Evolutionary conservation across 2,329 filamentous ascomycete genomes (phyloP).

Genomic region (Trichothecium roseum): DNA sequence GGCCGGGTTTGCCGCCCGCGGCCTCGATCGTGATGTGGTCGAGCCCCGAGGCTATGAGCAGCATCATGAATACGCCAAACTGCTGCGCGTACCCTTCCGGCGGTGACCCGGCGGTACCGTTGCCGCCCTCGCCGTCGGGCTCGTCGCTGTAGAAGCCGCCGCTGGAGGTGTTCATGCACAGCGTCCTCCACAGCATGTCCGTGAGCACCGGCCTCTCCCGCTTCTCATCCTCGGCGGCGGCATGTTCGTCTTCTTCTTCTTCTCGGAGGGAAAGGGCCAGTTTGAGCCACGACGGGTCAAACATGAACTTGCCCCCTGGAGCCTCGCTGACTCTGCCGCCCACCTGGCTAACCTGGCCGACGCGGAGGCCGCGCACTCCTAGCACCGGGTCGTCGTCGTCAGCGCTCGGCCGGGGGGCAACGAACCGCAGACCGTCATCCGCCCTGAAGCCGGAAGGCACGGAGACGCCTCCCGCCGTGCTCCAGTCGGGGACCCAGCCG

Average conservation of each 20-base stretch:
- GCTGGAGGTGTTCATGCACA: constrained; percentile 15
- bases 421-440: constrained; percentile 9
- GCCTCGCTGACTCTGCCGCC: constrained; percentile 7
- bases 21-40: constrained; percentile 21
- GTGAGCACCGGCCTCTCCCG: constrained; percentile 6
- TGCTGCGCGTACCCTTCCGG: constrained; percentile 10
- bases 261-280: constrained; percentile 10
- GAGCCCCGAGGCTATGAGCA: constrained; percentile 18
- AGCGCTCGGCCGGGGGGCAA: background rate
- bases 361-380: constrained; percentile 4
- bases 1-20: constrained; percentile 13
- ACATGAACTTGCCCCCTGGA: constrained; percentile 10
- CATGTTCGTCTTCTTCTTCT: background rate
- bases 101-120: too few species aligned
- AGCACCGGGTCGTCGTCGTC: constrained; percentile 4
- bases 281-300: constrained; percentile 12
- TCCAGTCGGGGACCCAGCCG: constrained; percentile 14
- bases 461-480: background rate
- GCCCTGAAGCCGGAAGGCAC: constrained; percentile 8
- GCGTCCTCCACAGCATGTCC: constrained; percentile 12
- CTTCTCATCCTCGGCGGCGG: background rate
- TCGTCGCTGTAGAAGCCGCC: constrained; percentile 9
- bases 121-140: constrained; percentile 6
- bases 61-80: constrained; percentile 11
- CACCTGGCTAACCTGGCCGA: constrained; percentile 8